These are phyloP conservation scores for Chrysosporium keratinophilum DNA, from an alignment of 2,329 filamentous ascomycete genomes.

Conservation along the genomic window DNA sequence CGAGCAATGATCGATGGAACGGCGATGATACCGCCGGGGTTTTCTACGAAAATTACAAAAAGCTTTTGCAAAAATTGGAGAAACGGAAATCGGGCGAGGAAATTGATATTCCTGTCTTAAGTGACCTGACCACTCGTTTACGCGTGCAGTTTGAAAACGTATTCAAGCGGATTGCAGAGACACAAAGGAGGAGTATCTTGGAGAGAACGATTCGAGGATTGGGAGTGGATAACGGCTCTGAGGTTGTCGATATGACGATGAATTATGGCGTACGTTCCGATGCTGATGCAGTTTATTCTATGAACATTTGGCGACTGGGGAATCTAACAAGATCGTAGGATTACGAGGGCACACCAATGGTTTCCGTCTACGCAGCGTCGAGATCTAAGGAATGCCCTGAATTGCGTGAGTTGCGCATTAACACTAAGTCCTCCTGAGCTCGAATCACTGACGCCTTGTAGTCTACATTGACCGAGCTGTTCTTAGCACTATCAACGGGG, in stretches of 20 bases:
- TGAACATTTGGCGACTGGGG: background rate
- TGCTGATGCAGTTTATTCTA: background rate
- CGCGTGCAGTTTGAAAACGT: constrained; percentile 49
- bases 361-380: constrained; percentile 28
- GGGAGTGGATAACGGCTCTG: constrained; percentile 30
- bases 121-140: constrained; percentile 52
- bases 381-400: constrained; percentile 27
- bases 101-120: constrained; percentile 47
- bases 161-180: constrained; percentile 58
- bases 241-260: constrained; percentile 49
- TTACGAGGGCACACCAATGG: constrained; percentile 19
- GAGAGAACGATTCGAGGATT: constrained; percentile 49
- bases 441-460: constrained; percentile 20
- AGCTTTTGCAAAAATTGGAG: constrained; percentile 43
- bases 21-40: constrained; percentile 28
- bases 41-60: constrained; percentile 40
- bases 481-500: constrained; percentile 48
- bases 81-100: constrained; percentile 40
- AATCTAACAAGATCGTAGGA: constrained; percentile 18
- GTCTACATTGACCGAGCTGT: constrained; percentile 49
- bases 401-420: constrained; percentile 21
- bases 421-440: background rate
- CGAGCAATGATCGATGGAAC: constrained; percentile 35
- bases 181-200: constrained; percentile 57
- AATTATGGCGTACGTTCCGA: constrained; percentile 36